These are phyloP conservation scores for Phytophthora lateralis DNA, from an alignment of 352 stramenopile species.

Conservation along the genomic window DNA sequence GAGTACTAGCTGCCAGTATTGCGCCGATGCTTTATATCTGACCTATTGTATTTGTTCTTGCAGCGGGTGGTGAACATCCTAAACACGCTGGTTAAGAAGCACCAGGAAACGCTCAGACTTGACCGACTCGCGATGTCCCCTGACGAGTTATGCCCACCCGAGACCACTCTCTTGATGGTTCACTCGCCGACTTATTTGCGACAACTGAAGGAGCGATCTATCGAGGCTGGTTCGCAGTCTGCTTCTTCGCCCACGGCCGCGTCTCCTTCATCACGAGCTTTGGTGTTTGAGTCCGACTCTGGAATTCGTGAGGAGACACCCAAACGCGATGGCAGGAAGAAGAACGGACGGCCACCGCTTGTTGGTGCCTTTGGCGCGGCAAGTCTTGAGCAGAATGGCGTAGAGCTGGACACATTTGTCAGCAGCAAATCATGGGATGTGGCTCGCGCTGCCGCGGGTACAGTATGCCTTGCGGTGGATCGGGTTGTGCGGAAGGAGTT, in stretches of 20 bases:
- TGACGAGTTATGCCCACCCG: constrained; percentile 72
- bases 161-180: constrained; percentile 82
- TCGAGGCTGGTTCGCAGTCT: constrained; percentile 53
- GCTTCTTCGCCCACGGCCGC: constrained; percentile 41
- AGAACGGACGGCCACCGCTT: constrained; percentile 49
- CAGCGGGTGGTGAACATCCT: constrained; percentile 80
- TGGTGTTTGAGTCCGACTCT: constrained; percentile 84
- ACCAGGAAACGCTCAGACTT: constrained; percentile 71
- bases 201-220: constrained; percentile 69
- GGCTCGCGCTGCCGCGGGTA: constrained; percentile 76
- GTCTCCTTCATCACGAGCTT: constrained; percentile 43
- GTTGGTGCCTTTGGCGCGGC: constrained; percentile 75
- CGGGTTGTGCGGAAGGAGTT: constrained; percentile 81
- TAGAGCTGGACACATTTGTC: constrained; percentile 86
- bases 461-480: constrained; percentile 82
- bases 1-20: constrained; percentile 24
- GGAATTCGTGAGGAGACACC: constrained; percentile 54
- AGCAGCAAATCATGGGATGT: constrained; percentile 88
- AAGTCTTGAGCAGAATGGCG: constrained; percentile 63
- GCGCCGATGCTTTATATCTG: constrained; percentile 9
- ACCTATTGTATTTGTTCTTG: constrained; percentile 14
- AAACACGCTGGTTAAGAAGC: constrained; percentile 62
- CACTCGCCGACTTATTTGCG: constrained; percentile 83
- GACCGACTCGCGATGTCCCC: constrained; percentile 69
- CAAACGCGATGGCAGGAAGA: constrained; percentile 36